Evolutionary conservation across 2,329 filamentous ascomycete species (phyloP).

Genomic region (Neofusicoccum cordaticola): DNA sequence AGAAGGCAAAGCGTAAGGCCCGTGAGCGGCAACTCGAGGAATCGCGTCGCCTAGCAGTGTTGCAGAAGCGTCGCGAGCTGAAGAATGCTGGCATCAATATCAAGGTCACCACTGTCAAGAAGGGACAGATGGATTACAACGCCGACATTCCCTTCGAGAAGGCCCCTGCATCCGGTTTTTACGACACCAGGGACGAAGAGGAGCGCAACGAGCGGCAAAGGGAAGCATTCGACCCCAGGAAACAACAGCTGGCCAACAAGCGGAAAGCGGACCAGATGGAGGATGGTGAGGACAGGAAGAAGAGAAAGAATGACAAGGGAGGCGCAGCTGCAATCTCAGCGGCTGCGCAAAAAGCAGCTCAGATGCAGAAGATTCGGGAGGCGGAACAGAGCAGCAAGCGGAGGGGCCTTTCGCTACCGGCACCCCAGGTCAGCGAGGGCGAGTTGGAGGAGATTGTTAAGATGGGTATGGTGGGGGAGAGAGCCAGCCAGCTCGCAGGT

Average conservation of each 20-base stretch:
- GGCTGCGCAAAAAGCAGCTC: slow-evolving; percentile 87
- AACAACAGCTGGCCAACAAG: slow-evolving; percentile 87
- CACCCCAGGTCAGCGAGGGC: slow-evolving; percentile 86
- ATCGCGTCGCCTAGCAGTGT: slow-evolving; percentile 79
- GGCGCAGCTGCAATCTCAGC: slow-evolving; percentile 74
- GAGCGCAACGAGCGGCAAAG: slow-evolving; percentile 78
- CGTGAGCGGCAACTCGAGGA: slow-evolving; percentile 94
- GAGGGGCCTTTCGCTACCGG: slow-evolving; percentile 74
- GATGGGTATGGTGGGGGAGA: slow-evolving; percentile 92
- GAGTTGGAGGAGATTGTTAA: slow-evolving; percentile 98
- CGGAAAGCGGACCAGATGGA: slow-evolving; percentile 90
- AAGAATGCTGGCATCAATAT: slow-evolving; percentile 99
- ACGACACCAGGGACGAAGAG: slow-evolving; percentile 84
- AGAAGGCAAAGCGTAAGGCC: slow-evolving; percentile 97
- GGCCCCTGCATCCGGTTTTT: slow-evolving; percentile 82
- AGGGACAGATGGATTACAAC: slow-evolving; percentile 99
- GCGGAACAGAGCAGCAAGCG: slow-evolving; percentile 96
- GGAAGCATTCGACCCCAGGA: slow-evolving; percentile 84
- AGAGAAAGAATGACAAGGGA: slow-evolving; percentile 84
- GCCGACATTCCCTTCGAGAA: slow-evolving; percentile 98
- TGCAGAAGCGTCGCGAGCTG: slow-evolving; percentile 93
- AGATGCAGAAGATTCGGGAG: slow-evolving; percentile 91
- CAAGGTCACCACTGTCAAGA: slow-evolving; percentile 86
- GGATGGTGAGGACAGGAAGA: slow-evolving; percentile 72
- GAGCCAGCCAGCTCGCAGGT: slow-evolving; percentile 71